Evolutionary conservation across 2,329 filamentous ascomycete genomes (phyloP), one percentile per base, ranked within the genome.

Genomic region (Aureobasidium namibiae): DNA sequence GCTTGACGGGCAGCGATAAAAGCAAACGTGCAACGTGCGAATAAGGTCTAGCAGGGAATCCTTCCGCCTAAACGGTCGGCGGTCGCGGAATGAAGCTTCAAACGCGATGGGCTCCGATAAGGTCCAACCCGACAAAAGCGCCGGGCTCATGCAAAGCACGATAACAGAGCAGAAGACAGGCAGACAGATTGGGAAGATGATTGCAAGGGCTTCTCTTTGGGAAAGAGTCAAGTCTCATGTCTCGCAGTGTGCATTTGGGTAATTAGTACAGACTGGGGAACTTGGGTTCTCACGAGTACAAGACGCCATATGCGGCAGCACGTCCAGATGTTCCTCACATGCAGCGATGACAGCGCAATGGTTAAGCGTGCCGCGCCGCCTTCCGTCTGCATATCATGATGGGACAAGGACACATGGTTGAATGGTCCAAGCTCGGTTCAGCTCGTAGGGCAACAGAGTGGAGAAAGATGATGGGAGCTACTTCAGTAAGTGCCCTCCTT

Each of bases 401-500:
- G 49, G n/a, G 34, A 54, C n/a, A n/a, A n/a, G n/a, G n/a, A 36
- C 21, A 33, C 48, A 39, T 26, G 7, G 4, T 16, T 38, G 4
- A 14, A 26, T 52, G 48, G 48, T 14, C 48, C 48, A 52, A 52
- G 48, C 48, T 52, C 29, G 18, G 14, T 13, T 26, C 48, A 52
- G 16, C 21, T 38, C 10, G 34, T 39, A 26, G 24, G 13, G 23
- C 39, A 18, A n/a, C 31, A 49, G 45, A 29, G 31, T 29, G 31
- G 21, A 52, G 29, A 29, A 45, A 7, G 14, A 45, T 2, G 41
- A 45, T n/a, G n/a, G n/a, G 23, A 45, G 23, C 1, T 21, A 13
- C 5, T 33, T 31, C n/a, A 56, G 52, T 34, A 39, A 21, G 54
- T 38, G 41, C 67, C 80, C 61, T 89, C 87, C 66, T 79, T 83